Evolutionary conservation across 352 stramenopile species (phyloP).

Genomic region (Phytophthora pinifolia): DNA sequence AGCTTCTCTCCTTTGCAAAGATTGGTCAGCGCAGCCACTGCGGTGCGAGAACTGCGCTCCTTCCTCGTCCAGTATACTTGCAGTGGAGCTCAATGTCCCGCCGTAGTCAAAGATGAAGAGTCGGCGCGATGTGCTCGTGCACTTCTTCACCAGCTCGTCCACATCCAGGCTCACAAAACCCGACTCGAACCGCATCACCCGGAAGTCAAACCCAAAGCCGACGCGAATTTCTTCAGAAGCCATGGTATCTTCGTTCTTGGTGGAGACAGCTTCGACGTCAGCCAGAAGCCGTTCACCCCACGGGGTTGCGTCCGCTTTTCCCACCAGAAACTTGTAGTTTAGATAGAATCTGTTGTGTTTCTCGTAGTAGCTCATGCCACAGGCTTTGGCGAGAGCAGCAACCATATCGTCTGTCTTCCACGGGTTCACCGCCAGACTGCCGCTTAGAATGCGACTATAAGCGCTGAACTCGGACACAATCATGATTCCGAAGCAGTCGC

Average conservation of each 20-base stretch:
- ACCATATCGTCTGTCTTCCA: constrained; percentile 94
- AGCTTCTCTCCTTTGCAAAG: constrained; percentile 9
- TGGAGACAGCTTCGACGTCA: constrained; percentile 90
- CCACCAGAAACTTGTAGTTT: constrained; percentile 88
- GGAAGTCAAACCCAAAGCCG: constrained; percentile 96
- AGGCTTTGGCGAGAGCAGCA: constrained; percentile 57
- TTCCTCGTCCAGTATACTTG: constrained; percentile 70
- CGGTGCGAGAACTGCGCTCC: constrained; percentile 38
- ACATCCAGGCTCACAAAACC: constrained; percentile 94
- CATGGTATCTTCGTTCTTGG: constrained; percentile 40
- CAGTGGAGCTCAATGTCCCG: constrained; percentile 91
- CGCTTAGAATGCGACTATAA: constrained; percentile 95
- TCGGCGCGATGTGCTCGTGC: constrained; percentile 47
- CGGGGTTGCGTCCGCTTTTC: constrained; percentile 64
- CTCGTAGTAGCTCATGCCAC: constrained; percentile 78
- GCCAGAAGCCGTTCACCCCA: constrained; percentile 95
- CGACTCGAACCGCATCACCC: constrained; percentile 94
- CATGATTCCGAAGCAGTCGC: constrained; percentile 75
- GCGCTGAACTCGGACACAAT: constrained; percentile 97
- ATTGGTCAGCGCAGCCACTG: constrained; percentile 8
- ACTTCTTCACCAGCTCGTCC: constrained; percentile 86
- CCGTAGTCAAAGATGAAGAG: constrained; percentile 98
- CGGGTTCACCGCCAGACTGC: constrained; percentile 96
- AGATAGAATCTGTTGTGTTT: constrained; percentile 70
- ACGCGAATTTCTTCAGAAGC: constrained; percentile 81